These are phyloP conservation scores for Sungouiozyma ichnusensis DNA, from an alignment of 805 yeast genomes.

Conservation along the genomic window DNA sequence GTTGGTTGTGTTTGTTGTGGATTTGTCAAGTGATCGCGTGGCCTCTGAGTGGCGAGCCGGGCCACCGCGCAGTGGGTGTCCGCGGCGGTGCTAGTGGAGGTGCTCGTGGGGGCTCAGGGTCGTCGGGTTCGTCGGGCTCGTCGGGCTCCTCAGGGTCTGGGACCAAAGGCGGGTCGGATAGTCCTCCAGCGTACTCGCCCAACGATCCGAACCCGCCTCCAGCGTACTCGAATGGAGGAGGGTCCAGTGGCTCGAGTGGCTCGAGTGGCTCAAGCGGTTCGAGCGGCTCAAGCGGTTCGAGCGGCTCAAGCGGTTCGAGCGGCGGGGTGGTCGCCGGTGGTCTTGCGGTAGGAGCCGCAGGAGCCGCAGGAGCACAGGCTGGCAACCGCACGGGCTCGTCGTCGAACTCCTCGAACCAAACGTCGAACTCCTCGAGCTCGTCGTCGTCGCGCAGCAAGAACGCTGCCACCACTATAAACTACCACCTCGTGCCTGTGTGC, in stretches of 20 bases:
- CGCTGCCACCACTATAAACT: neutral
- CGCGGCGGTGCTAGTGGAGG: constrained; percentile 1
- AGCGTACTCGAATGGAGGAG: constrained; percentile 2
- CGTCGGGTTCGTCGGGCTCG: no score
- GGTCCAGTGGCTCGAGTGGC: constrained; percentile 1
- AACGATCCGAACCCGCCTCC: constrained; percentile 6
- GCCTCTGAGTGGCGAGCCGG: neutral
- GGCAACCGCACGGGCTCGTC: neutral
- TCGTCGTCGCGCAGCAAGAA: constrained; percentile 1
- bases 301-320: neutral
- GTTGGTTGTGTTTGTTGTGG: no score
- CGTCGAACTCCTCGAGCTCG: constrained; percentile 1
- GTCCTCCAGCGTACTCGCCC: constrained; percentile 5
- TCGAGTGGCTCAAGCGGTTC: neutral
- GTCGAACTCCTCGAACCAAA: neutral
- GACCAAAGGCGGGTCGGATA: constrained; percentile 1
- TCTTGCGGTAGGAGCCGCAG: constrained; percentile 2
- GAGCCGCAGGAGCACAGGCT: constrained; percentile 19
- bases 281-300: constrained; percentile 1
- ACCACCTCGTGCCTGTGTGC: neutral
- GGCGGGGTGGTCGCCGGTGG: constrained; percentile 6
- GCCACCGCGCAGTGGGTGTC: neutral
- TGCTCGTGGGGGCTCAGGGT: neutral
- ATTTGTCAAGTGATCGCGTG: neutral
- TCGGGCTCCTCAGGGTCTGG: no score